Base-by-base conservation (phyloP, 1,139 yeast species). In the Blastobotrys malaysiensis region DNA sequence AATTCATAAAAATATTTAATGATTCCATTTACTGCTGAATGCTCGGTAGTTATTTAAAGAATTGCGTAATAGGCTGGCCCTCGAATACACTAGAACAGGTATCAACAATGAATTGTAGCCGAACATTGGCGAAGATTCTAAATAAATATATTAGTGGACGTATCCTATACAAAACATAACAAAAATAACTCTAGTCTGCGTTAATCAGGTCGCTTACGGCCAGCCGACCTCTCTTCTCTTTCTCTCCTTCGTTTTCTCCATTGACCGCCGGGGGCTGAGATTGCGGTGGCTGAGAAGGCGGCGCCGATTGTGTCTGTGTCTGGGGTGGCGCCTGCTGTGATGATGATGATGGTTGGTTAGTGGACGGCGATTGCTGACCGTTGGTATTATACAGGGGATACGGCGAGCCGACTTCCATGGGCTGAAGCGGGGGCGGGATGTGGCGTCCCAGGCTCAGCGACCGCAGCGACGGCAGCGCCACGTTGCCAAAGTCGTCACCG, bases 401-500 rank as follows among this genome's bases (percentile, higher is more conserved):
- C 1, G 58, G 57, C 1, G 58, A 57, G 13, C 68, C 67, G 16
- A 69, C 65, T 54, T 70, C 73, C 58, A 70, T 57, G 13, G 73
- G 66, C 45, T 65, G 70, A 50, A 69, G 57, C 5, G 72, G 66
- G n/a, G 72, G 73, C 6, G 70, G 72, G 52, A 67, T 61, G 52
- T 66, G 69, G 11, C 73, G 62, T 3, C 66, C 66, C 45, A 71
- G 59, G 16, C 73, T 67, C 51, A 72, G 61, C 13, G 73, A 66
- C 18, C 77, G 63, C 51, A 73, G 70, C 13, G 73, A 67, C 19
- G 77, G 76, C 54, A 73, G 61, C 56, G 73, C 75, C 9, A 72
- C 63, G 26, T 67, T 66, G 5, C 56, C 61, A 49, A 61, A 66
- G 26, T 64, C 59, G 26, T 62, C 58, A 59, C 71, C 75, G 47